phyloP scores from a whole-genome alignment of 305 asterid genomes.

The Fraxinus ornus region DNA sequence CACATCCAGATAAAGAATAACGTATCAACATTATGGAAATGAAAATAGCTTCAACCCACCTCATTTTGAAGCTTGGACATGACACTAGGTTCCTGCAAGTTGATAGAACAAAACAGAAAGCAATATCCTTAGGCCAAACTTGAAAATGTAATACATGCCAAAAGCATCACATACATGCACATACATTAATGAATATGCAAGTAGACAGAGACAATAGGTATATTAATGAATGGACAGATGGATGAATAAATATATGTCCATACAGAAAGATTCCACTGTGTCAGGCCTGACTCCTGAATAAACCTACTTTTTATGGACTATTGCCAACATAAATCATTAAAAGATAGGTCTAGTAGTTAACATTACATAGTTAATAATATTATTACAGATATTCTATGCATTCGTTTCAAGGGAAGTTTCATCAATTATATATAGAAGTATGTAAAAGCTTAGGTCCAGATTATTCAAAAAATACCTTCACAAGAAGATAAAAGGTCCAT shows the following conservation, averaged over 20 bases:
- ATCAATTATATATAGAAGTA: not conserved
- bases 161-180: not conserved
- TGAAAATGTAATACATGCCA: not conserved
- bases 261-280: not conserved
- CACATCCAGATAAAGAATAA: slow-evolving; percentile 16
- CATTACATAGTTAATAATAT: not conserved
- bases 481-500: slow-evolving; percentile 96
- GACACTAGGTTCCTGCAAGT: slow-evolving; percentile 76
- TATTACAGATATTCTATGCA: not conserved
- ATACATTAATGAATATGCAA: not conserved
- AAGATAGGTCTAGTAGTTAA: not conserved
- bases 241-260: not conserved
- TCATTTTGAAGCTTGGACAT: slow-evolving; percentile 94
- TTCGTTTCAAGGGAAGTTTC: not conserved
- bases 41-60: slow-evolving; percentile 41
- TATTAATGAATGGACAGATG: not conserved
- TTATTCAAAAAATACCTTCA: slow-evolving; percentile 46
- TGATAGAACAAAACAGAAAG: slow-evolving; percentile 11
- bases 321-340: not conserved
- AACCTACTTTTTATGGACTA: not conserved
- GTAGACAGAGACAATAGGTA: not conserved
- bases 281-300: not conserved
- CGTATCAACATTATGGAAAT: not conserved
- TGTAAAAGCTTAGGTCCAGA: not conserved
- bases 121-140: not conserved